Base-by-base conservation (phyloP, 1,284 basidiomycete species). In the Butyriboletus appendiculatus region DNA sequence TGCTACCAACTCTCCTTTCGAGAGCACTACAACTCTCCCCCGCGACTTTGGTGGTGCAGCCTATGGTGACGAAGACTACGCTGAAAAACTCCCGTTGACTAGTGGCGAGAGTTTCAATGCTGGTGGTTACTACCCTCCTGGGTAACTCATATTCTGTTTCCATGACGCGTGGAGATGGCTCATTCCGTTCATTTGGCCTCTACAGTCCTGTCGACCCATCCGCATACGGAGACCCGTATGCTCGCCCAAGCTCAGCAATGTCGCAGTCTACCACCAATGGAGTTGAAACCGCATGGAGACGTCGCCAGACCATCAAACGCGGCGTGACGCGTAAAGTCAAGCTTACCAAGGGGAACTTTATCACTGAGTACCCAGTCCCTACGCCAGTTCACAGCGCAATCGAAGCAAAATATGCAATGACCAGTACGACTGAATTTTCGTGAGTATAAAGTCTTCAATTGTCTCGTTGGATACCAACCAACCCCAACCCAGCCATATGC, bases 291-390 rank as follows among this genome's bases (percentile, higher is more conserved):
- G 86, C 85, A n/a, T 91, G 90, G 90, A 80, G 90, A 64, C 84
- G 90, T 52, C 85, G 93, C 48, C 92, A 96, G 71, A 94, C 91
- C n/a, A 92, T 94, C 73, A 92, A 91, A 68, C 89, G 92, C 52
- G 92, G 92, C 62, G 89, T 92, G 15, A 94, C 92, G n/a, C 91
- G 92, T 61, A 93, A 91, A 68, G 90, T 98, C 75, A 92, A 94
- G 72, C 86, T 98, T 60, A 96, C 93, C 2, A 81, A 92, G 50
- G 94, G 94, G 55, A 92, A 96, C 66, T 96, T 94, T 75, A 90
- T 96, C 68, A 81, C 86, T 40, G 94, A 96, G 67, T 94, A 95
- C 68, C 80, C 86, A n/a, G 94, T 96, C 0, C 95, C 95, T 1
- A 88, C 90, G 0, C 90, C 94, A 4, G 84, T 97, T 50, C 82